Base-by-base conservation (phyloP, 371 early-diverging fungal genomes). In the Mortierella sp. region DNA sequence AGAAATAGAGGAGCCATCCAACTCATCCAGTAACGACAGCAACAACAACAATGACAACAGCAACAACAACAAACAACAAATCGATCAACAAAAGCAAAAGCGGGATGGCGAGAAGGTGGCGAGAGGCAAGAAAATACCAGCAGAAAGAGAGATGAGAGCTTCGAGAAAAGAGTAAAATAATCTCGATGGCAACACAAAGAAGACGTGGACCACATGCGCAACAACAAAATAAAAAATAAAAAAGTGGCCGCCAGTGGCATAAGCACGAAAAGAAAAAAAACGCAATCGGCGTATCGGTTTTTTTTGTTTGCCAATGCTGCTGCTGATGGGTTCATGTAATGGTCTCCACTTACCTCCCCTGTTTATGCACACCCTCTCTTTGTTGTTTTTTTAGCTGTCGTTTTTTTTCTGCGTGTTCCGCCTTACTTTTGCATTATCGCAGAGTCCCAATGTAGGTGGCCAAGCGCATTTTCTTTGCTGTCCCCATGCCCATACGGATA, bases 41-140 rank as follows among this genome's bases (percentile, higher is more conserved):
- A 8, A 70, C 68, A 34, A 21, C n/a, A 44, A 57, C 1, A 58
- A 24, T 38, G 42, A 38, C 42, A 34, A 50, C n/a, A n/a, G n/a
- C n/a, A 28, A 70, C 47, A 34, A 21, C n/a, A 44, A 57, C 1
- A 58, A 24, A 58, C 1, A 58, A 42, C 0, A 10, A 45, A 70
- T 28, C 45, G 45, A 44, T 73, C 42, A 55, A 48, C 38, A 65
- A 50, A 0, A 21, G 19, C 21, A n/a, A 24, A 13, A 50, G 34
- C n/a, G 76, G 48, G 16, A 73, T 52, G 68, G 52, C 50, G 52
- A 42, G n/a, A n/a, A n/a, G n/a, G n/a, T n/a, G n/a, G n/a, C n/a
- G n/a, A 76, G 48, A 45, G 68, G 44, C 42, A 75, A 63, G 45
- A 63, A 70, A 71, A 71, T n/a, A n/a, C 31, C 55, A 73, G 54